A percentile compares a stretch with the other conserved stretches of the same genome.
Conservation (phyloP, 805 yeast species). For the Candida odintsovae region DNA sequence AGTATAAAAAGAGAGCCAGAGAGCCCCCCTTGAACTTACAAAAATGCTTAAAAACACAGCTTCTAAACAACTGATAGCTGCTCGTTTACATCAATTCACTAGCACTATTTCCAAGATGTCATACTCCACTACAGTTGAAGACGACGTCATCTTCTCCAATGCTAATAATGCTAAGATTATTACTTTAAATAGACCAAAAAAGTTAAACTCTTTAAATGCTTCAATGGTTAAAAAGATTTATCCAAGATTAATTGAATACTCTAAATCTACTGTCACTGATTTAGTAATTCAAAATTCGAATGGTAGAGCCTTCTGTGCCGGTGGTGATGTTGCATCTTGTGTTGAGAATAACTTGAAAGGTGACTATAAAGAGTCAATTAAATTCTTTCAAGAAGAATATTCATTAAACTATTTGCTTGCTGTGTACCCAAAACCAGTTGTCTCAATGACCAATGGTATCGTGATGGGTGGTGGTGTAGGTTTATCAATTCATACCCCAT, state of each 20-base stretch:
- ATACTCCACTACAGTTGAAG: slow-evolving; percentile 11
- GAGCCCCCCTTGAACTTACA: neutral
- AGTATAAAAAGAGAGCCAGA: neutral
- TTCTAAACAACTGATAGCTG: neutral
- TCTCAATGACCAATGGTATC: slow-evolving; percentile 85
- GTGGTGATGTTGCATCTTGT: slow-evolving; percentile 88
- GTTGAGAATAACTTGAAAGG: slow-evolving; percentile 53
- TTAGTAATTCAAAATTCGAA: slow-evolving; percentile 62
- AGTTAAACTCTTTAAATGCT: slow-evolving; percentile 77
- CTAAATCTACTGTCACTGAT: slow-evolving; percentile 60
- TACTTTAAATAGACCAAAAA: slow-evolving; percentile 71
- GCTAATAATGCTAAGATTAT: slow-evolving; percentile 65
- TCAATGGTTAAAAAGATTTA: slow-evolving; percentile 69
- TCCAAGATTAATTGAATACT: slow-evolving; percentile 71
- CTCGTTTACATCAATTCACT: neutral
- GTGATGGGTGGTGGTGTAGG: slow-evolving; percentile 99
- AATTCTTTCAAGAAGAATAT: slow-evolving; percentile 77
- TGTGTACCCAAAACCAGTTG: slow-evolving; percentile 80
- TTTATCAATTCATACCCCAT: slow-evolving; percentile 81
- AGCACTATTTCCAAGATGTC: neutral
- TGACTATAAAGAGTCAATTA: slow-evolving; percentile 42
- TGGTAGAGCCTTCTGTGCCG: slow-evolving; percentile 76
- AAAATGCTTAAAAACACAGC: neutral
- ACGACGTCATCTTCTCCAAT: slow-evolving; percentile 60
- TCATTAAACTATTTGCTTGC: slow-evolving; percentile 73